These are phyloP conservation scores for Myriosclerotinia curreyana DNA, from an alignment of 2,329 filamentous ascomycete genomes.

Conservation along the genomic window DNA sequence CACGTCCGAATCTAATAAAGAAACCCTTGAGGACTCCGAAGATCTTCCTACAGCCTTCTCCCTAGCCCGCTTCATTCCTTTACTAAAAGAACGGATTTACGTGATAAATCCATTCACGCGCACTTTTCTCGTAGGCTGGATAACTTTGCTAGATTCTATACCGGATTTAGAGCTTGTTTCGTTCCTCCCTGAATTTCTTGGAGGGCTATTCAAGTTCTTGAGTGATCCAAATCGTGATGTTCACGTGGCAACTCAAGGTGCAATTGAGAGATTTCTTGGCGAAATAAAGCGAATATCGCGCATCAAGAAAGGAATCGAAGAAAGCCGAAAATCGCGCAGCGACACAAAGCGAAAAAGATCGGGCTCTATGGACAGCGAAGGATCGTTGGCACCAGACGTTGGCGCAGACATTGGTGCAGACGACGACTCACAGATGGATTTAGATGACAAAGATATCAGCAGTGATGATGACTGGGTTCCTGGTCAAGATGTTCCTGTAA, in stretches of 20 bases:
- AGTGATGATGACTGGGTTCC: slow-evolving; percentile 94
- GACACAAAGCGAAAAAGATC: slow-evolving; percentile 66
- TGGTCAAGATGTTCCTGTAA: slow-evolving; percentile 92
- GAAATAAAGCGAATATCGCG: slow-evolving; percentile 94
- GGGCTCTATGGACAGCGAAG: slow-evolving; percentile 64
- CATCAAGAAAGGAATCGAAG: slow-evolving; percentile 86
- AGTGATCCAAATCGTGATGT: slow-evolving; percentile 91
- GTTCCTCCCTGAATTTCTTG: slow-evolving; percentile 87
- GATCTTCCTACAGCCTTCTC: slow-evolving; percentile 86
- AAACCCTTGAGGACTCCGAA: slow-evolving; percentile 44
- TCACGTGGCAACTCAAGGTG: slow-evolving; percentile 86
- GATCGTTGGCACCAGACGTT: slow-evolving; percentile 48
- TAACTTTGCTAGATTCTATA: slow-evolving; percentile 90
- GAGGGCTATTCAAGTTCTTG: slow-evolving; percentile 84
- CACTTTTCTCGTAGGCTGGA: slow-evolving; percentile 94
- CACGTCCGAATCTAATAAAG: slow-evolving; percentile 48
- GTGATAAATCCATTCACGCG: slow-evolving; percentile 93
- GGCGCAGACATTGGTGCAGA: slow-evolving; percentile 51
- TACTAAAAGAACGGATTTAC: slow-evolving; percentile 90
- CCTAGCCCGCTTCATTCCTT: slow-evolving; percentile 82
- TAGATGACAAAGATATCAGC: slow-evolving; percentile 57
- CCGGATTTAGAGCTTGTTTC: slow-evolving; percentile 93
- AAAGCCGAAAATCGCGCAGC: slow-evolving; percentile 68
- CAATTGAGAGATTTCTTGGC: slow-evolving; percentile 82
- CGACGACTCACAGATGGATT: slow-evolving; percentile 54